Percentiles rank a stretch among this genome's conserved stretches.
Evolutionary conservation across 331 rosid species (phyloP).

Genomic region (Telfairia occidentalis): DNA sequence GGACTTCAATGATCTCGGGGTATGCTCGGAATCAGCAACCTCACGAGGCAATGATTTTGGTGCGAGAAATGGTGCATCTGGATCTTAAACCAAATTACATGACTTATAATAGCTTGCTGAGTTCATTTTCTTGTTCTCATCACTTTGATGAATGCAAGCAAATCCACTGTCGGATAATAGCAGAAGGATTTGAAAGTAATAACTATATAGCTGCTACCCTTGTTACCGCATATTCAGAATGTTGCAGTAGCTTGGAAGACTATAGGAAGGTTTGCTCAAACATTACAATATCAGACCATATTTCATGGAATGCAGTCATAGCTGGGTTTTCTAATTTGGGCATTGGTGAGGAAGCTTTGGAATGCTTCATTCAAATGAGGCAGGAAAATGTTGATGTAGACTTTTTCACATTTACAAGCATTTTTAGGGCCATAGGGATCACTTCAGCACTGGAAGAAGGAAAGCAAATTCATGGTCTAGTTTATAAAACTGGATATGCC

Average conservation of each 20-base stretch:
- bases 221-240: constrained; percentile 27
- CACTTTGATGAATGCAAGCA: constrained; percentile 29
- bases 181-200: constrained; percentile 30
- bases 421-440: constrained; percentile 19
- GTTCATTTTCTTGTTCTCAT: constrained; percentile 23
- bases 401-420: constrained; percentile 30
- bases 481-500: constrained; percentile 28
- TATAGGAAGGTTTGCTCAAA: constrained; percentile 24
- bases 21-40: constrained; percentile 27
- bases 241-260: constrained; percentile 31
- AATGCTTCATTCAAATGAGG: constrained; percentile 28
- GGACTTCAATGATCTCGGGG: constrained; percentile 38
- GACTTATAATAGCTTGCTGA: constrained; percentile 38
- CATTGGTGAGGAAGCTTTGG: constrained; percentile 24
- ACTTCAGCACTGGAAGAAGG: constrained; percentile 32
- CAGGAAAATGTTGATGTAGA: constrained; percentile 15
- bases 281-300: constrained; percentile 19
- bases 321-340: constrained; percentile 39
- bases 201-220: constrained; percentile 25
- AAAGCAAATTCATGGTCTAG: constrained; percentile 33
- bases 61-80: constrained; percentile 27
- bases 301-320: constrained; percentile 40
- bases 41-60: constrained; percentile 28
- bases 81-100: constrained; percentile 25
- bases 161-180: constrained; percentile 30